These are phyloP conservation scores for Trichomonascaceae sp. DNA, from an alignment of 1,139 yeast genomes.

Conservation along the genomic window DNA sequence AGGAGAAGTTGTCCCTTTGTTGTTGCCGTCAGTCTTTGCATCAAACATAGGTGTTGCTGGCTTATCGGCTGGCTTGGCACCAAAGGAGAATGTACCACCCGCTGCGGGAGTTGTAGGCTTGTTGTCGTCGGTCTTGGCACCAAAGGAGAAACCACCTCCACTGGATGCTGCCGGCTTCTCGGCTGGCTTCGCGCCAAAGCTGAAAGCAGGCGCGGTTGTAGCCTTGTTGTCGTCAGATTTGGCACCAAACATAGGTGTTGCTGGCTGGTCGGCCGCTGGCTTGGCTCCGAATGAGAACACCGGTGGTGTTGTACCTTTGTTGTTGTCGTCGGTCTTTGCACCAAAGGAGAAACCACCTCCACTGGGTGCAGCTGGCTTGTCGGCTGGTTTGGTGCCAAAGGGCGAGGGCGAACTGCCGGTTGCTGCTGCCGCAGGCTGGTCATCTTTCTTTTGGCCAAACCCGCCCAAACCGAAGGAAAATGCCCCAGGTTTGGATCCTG, in stretches of 20 bases:
- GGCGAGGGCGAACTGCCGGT: no score
- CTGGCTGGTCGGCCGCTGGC: neutral
- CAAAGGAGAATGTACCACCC: neutral
- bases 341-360: neutral
- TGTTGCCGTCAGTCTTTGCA: no score
- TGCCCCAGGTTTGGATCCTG: no score
- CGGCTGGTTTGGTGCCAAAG: neutral
- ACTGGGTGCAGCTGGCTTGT: neutral
- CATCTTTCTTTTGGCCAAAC: no score
- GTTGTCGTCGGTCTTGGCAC: neutral
- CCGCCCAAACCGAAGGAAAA: no score
- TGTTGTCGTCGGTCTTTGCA: neutral
- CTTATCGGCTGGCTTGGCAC: neutral
- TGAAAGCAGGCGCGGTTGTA: neutral
- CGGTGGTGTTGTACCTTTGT: neutral
- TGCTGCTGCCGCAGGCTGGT: no score
- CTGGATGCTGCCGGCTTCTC: neutral
- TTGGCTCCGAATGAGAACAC: neutral
- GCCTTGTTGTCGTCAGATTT: no score
- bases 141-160: neutral
- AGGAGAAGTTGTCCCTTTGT: no score
- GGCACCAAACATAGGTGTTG: slow-evolving; percentile 3
- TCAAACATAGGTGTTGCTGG: slow-evolving; percentile 3
- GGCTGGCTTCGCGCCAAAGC: neutral
- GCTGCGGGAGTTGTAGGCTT: slow-evolving; percentile 1